Evolutionary conservation across 1,284 basidiomycete genomes (phyloP).

Genomic region (Anthracocystis setariae): DNA sequence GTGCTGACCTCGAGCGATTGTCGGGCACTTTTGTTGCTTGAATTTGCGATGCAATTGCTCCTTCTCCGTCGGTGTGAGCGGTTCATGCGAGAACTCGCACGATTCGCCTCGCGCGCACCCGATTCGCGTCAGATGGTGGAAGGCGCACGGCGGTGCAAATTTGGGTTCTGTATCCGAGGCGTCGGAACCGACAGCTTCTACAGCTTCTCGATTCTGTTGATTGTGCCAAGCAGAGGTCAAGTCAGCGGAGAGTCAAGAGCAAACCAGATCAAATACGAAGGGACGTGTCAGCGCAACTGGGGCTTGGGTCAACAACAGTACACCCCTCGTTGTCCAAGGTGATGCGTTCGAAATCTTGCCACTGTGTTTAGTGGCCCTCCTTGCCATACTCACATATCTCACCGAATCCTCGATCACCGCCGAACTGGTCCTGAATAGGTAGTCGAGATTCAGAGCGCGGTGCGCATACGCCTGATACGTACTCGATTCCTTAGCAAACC

Average conservation of each 20-base stretch:
- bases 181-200: slow-evolving; percentile 2
- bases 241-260: slow-evolving; percentile 1
- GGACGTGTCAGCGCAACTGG: neutral
- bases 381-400: slow-evolving; percentile 20
- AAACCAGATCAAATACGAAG: neutral
- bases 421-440: slow-evolving; percentile 25
- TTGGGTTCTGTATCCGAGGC: neutral
- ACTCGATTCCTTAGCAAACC: slow-evolving; percentile 24
- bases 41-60: slow-evolving; percentile 3
- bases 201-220: too few species aligned
- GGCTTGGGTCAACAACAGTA: neutral
- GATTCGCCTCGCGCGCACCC: slow-evolving; percentile 6
- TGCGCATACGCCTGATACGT: slow-evolving; percentile 23
- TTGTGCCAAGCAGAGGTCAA: too few species aligned
- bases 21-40: slow-evolving; percentile 30
- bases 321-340: neutral
- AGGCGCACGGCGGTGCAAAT: slow-evolving; percentile 16
- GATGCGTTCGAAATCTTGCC: neutral
- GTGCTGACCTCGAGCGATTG: slow-evolving; percentile 7
- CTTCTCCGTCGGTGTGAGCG: slow-evolving; percentile 9
- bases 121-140: slow-evolving; percentile 18
- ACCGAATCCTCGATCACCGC: neutral
- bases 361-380: neutral
- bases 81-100: slow-evolving; percentile 32
- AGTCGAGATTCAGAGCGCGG: slow-evolving; percentile 37